Evolutionary conservation across 177 flowering plant species (phyloP).

Genomic region (Telopea speciosissima): DNA sequence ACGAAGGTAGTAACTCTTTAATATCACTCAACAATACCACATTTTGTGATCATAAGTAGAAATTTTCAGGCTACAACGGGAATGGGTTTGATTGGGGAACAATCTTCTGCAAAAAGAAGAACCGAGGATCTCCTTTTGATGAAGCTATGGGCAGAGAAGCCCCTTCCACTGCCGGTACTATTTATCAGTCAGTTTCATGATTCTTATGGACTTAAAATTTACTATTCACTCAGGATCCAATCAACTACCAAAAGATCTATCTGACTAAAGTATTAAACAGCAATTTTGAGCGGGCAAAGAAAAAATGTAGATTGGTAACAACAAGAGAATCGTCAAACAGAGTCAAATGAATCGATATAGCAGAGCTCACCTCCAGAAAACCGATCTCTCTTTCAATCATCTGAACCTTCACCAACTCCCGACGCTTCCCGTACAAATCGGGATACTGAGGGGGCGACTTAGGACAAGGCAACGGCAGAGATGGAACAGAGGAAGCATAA

Average conservation of each 20-base stretch:
- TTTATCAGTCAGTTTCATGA: not conserved
- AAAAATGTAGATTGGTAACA: not conserved
- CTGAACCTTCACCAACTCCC: conserved; percentile 53
- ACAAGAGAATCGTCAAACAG: not conserved
- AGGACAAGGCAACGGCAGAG: conserved; percentile 55
- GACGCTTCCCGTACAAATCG: conserved; percentile 69
- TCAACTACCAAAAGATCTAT: not conserved
- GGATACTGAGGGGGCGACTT: conserved; percentile 69
- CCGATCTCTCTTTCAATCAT: conserved; percentile 66
- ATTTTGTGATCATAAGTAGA: too few relatives aligned
- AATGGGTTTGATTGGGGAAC: not conserved
- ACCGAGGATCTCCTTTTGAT: too few relatives aligned
- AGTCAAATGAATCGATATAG: not conserved
- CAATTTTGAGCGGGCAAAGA: not conserved
- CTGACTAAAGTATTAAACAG: not conserved
- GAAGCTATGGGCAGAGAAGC: not conserved
- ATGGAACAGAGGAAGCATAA: conserved; percentile 18
- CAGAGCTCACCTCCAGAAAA: conserved; percentile 49
- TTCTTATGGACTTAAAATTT: not conserved
- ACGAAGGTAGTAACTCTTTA: not conserved
- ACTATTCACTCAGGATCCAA: not conserved
- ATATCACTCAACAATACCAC: too few relatives aligned
- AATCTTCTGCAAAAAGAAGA: too few relatives aligned
- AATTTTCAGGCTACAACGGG: not conserved
- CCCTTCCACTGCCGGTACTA: not conserved